phyloP scores from a whole-genome alignment of 2,329 filamentous ascomycete genomes.

The Colletotrichum navitas region DNA sequence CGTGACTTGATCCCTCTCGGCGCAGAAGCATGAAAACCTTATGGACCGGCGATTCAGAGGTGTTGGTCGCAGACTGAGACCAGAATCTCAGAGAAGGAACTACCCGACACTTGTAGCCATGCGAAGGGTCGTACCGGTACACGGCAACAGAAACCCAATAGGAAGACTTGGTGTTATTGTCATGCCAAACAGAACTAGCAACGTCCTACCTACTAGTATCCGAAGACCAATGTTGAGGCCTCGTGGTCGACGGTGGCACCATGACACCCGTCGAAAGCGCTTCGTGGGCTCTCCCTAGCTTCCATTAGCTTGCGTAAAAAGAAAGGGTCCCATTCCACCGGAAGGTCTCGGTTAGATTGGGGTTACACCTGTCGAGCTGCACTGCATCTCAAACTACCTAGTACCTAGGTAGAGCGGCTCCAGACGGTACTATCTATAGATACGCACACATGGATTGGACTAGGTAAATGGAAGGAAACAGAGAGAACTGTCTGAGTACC shows the following conservation, averaged over 20 bases:
- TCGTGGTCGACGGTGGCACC: constrained; percentile 11
- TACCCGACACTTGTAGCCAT: too few relatives aligned
- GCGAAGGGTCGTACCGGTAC: background rate
- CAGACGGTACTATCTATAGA: background rate
- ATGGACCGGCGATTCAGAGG: constrained; percentile 13
- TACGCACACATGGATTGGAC: background rate
- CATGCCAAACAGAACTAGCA: background rate
- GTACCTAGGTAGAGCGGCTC: constrained; percentile 11
- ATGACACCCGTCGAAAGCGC: constrained; percentile 11
- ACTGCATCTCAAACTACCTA: constrained; percentile 7
- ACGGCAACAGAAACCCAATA: background rate
- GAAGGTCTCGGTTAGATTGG: constrained; percentile 39
- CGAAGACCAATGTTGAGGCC: background rate
- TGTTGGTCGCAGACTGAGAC: constrained; percentile 26
- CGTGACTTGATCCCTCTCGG: constrained; percentile 23
- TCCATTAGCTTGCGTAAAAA: constrained; percentile 34
- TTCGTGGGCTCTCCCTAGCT: constrained; percentile 20
- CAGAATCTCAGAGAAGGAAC: background rate
- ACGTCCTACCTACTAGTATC: constrained; percentile 8
- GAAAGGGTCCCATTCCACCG: constrained; percentile 31
- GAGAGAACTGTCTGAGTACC: constrained; percentile 9
- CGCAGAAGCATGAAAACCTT: background rate
- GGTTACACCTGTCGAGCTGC: constrained; percentile 27
- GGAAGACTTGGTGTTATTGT: background rate
- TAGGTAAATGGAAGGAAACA: too few relatives aligned